Base-by-base conservation (phyloP, 139 green algal genomes). In the Limnomonas spitsbergensis region DNA sequence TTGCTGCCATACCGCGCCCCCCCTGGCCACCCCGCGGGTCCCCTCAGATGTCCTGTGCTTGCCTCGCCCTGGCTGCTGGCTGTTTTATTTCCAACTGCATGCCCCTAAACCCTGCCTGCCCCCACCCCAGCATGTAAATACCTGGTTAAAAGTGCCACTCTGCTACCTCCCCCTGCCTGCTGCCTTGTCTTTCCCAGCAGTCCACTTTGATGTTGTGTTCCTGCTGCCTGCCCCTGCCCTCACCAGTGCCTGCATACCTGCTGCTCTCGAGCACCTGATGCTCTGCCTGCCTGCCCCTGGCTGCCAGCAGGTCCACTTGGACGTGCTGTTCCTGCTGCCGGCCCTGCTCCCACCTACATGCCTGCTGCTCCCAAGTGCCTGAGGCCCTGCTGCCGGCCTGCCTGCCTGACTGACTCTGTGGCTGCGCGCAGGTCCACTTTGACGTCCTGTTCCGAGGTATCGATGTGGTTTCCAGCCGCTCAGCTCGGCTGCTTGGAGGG, bases 401-500 rank as follows among this genome's bases (percentile, higher is more conserved):
- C n/a, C n/a, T n/a, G n/a, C n/a, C n/a, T n/a, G n/a, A n/a, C n/a
- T n/a, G n/a, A n/a, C n/a, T n/a, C n/a, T n/a, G n/a, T n/a, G n/a
- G n/a, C n/a, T n/a, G n/a, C n/a, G n/a, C n/a, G n/a, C 86, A 96
- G 90, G 92, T 98, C 1, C 94, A 98, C 83, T 98, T 92, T 86
- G 94, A 98, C 69, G 94, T 90, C 81, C 66, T 91, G 3, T 98
- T 90, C 83, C 85, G 86, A 4, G 89, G 90, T 61, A 88, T 98
- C 2, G 88, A 94, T 66, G 94, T 96, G 3, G 92, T 95, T 32
- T 98, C 94, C 14, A 93, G 80, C 54, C 82, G 94, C 31, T 84
- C 85, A 37, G 91, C 94, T 0, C 86, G 95, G 2, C 85, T 94
- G 27, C 85, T 98, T 27, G 94, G 94, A 0, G 95, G 91, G 75